Evolutionary conservation across 2,329 filamentous ascomycete genomes (phyloP), one percentile per base, ranked within the genome.

Genomic region (Aureobasidium vineae): DNA sequence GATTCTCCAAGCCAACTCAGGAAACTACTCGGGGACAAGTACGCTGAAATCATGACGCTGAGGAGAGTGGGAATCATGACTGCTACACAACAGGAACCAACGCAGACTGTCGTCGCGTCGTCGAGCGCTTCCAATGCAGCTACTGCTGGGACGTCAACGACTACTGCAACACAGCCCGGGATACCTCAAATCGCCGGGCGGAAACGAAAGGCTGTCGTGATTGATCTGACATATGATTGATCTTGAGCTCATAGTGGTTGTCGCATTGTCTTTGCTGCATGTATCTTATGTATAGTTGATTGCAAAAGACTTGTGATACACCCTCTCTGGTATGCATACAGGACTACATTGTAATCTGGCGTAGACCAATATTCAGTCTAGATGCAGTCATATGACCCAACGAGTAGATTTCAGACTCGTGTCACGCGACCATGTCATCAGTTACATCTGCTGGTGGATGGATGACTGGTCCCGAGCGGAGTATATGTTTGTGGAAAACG

Each of bases 201-300:
- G 6, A 63, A 63, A 13, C 38, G 60, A 43, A 63, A 63, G 31
- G 31, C 45, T 28, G 60, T 63, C 7, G 60, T 63, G 15, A 61
- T 61, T 49, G 40, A 61, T n/a, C 41, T 61, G 10, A 36, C 41
- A 6, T 41, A 49, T 36, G 57, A 61, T 47, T 61, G 57, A 61
- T 16, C 16, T 47, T 49, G 57, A 60, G 53, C 16, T 41, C 49
- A 33, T 28, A 19, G 2, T 19, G 31, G 1, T 53, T 6, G 4
- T 21, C 19, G 1, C 21, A 53, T 11, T 31, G 21, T 21, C 8
- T 36, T 7, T 40, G 21, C 36, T 41, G 33, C 23, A 41, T 56
- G 16, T 59, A 33, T 21, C 2, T 33, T 31, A 31, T 59, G 40
- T 43, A 59, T n/a, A 23, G 38, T 10, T 40, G 10, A 59, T 45